These are phyloP conservation scores for Shiraia bambusicola DNA, from an alignment of 2,329 filamentous ascomycete genomes.

Conservation along the genomic window DNA sequence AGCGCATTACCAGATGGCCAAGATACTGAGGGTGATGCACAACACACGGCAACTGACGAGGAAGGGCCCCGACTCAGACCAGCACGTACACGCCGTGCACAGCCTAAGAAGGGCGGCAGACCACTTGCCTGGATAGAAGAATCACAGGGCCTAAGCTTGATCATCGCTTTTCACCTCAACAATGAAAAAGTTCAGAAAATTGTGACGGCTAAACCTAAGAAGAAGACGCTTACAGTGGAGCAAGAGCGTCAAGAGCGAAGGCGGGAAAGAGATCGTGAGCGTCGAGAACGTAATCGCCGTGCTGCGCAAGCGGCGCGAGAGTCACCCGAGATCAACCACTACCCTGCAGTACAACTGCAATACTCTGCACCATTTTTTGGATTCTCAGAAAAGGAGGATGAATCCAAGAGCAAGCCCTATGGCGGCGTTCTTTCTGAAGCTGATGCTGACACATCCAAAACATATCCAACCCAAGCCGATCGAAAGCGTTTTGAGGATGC, in stretches of 20 bases:
- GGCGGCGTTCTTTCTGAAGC: slow-evolving; percentile 86
- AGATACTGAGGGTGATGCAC: slow-evolving; percentile 32
- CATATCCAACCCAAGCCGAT: slow-evolving; percentile 77
- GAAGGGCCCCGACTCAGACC: slow-evolving; percentile 34
- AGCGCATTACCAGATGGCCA: slow-evolving; percentile 32
- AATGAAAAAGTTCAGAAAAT: slow-evolving; percentile 62
- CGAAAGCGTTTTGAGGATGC: slow-evolving; percentile 86
- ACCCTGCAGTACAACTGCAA: slow-evolving; percentile 61
- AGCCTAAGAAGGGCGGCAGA: slow-evolving; percentile 39
- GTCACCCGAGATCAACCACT: slow-evolving; percentile 52
- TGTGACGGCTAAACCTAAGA: slow-evolving; percentile 59
- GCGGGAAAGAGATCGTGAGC: slow-evolving; percentile 38
- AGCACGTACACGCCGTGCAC: slow-evolving; percentile 34
- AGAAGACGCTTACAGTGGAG: slow-evolving; percentile 38
- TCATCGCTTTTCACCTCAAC: slow-evolving; percentile 45
- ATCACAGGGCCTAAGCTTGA: slow-evolving; percentile 30
- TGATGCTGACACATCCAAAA: slow-evolving; percentile 89
- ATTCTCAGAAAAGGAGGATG: slow-evolving; percentile 88
- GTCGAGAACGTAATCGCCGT: slow-evolving; percentile 50
- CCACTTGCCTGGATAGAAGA: slow-evolving; percentile 42
- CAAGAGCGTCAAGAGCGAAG: slow-evolving; percentile 36
- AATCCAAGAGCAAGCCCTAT: slow-evolving; percentile 89
- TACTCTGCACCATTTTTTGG: slow-evolving; percentile 83
- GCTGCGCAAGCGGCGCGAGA: slow-evolving; percentile 46
- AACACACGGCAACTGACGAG: slow-evolving; percentile 32